Evolutionary conservation across 2,329 filamentous ascomycete genomes (phyloP).

Genomic region (Teratosphaeria nubilosa): DNA sequence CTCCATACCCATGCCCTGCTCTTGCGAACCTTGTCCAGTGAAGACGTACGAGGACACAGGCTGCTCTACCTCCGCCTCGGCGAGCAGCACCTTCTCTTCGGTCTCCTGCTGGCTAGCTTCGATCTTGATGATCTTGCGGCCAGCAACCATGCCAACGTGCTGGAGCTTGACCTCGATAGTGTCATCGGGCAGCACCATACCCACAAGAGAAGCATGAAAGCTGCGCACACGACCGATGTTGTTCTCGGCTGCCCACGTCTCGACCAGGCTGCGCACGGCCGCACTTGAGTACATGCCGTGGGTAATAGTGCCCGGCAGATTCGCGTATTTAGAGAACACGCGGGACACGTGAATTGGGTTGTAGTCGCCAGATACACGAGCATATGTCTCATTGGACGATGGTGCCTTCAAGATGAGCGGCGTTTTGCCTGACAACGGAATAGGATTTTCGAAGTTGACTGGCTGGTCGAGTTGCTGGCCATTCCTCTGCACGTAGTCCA

Average conservation of each 20-base stretch:
- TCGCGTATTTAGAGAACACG: conserved; percentile 91
- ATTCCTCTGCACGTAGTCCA: conserved; percentile 89
- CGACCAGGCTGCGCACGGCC: conserved; percentile 86
- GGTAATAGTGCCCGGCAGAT: conserved; percentile 91
- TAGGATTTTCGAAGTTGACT: conserved; percentile 93
- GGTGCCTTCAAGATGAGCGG: conserved; percentile 82
- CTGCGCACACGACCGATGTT: conserved; percentile 93
- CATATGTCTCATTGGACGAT: conserved; percentile 94
- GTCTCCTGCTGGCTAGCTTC: conserved; percentile 92
- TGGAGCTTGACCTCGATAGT: conserved; percentile 90
- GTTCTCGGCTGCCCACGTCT: conserved; percentile 99
- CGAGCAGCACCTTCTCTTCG: conserved; percentile 78
- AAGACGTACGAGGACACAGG: conserved; percentile 96
- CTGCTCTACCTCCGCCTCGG: conserved; percentile 95
- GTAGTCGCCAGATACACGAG: conserved; percentile 93
- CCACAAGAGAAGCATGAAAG: conserved; percentile 93
- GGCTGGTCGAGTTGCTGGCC: conserved; percentile 91
- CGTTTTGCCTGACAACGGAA: conserved; percentile 86
- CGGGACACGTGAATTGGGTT: conserved; percentile 98
- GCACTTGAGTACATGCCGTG: conserved; percentile 99
- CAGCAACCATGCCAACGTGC: conserved; percentile 94
- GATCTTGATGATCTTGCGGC: conserved; percentile 98
- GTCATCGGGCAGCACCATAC: conserved; percentile 97
- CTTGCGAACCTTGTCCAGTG: conserved; percentile 94
- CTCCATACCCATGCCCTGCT: conserved; percentile 99